These are phyloP conservation scores for Collybiopsis luxurians DNA, from an alignment of 768 basidiomycete species.

Conservation along the genomic window DNA sequence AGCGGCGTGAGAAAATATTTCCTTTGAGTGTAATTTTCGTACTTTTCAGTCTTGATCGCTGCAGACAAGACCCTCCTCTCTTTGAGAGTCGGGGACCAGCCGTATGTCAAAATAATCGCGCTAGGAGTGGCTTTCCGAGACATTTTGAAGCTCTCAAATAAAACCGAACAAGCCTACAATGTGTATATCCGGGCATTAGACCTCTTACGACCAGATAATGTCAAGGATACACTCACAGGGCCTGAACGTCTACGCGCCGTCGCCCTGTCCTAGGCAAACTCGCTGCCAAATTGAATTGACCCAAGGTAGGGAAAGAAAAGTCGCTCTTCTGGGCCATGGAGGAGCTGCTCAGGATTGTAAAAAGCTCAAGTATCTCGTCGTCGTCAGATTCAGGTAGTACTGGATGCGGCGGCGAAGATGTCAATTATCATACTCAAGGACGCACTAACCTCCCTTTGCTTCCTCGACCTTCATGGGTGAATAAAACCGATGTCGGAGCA, in stretches of 20 bases:
- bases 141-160: constrained; percentile 44
- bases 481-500: constrained; percentile 57
- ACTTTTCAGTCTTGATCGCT: constrained; percentile 31
- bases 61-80: too few species aligned
- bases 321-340: constrained; percentile 43
- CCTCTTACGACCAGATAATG: constrained; percentile 25
- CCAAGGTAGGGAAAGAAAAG: constrained; percentile 34
- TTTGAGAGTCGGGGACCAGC: constrained; percentile 38
- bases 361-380: constrained; percentile 10
- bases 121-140: constrained; percentile 61
- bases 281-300: constrained; percentile 29
- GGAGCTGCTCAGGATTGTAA: constrained; percentile 33
- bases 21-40: too few species aligned
- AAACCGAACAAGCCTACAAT: constrained; percentile 34
- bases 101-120: constrained; percentile 66
- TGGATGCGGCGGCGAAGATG: too few species aligned
- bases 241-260: constrained; percentile 34
- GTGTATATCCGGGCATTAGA: constrained; percentile 35
- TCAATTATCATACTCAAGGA: too few species aligned
- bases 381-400: too few species aligned
- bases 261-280: constrained; percentile 42
- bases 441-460: constrained; percentile 44
- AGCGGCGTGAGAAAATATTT: constrained; percentile 56
- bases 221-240: constrained; percentile 18
- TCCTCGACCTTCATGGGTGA: constrained; percentile 57